Percentiles rank a stretch among this genome's conserved stretches.
Conservation (phyloP, 2,329 filamentous ascomycete species). For the Ophiocordyceps camponoti-floridani region DNA sequence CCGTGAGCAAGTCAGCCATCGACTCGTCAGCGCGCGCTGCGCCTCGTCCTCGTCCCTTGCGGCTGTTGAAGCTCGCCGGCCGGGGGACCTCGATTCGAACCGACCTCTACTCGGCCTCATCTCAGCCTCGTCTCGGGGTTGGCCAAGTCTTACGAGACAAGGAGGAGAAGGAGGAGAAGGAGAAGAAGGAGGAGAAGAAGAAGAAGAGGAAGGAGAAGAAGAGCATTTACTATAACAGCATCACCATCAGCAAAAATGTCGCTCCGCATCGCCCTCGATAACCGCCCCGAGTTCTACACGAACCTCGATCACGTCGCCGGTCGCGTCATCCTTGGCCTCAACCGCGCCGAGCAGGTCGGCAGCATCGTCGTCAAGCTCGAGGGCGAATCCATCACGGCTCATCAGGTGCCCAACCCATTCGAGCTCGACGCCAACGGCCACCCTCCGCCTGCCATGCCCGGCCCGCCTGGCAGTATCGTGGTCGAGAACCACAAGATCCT, state of each 20-base stretch:
- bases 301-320: slow-evolving; percentile 62
- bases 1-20: neutral
- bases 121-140: too few species aligned
- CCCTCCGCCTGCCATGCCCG: slow-evolving; percentile 9
- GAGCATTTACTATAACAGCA: neutral
- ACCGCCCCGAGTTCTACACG: slow-evolving; percentile 55
- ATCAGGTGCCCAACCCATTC: slow-evolving; percentile 31
- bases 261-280: slow-evolving; percentile 47
- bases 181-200: too few species aligned
- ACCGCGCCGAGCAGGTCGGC: slow-evolving; percentile 50
- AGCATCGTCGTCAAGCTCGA: slow-evolving; percentile 71
- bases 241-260: slow-evolving; percentile 30
- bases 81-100: too few species aligned
- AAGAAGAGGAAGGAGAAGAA: too few species aligned
- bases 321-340: slow-evolving; percentile 35
- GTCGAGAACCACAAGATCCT: slow-evolving; percentile 54
- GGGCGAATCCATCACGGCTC: slow-evolving; percentile 54
- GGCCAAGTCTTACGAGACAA: too few species aligned
- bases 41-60: too few species aligned
- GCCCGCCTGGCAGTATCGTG: slow-evolving; percentile 22
- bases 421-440: slow-evolving; percentile 20
- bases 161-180: too few species aligned
- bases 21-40: too few species aligned
- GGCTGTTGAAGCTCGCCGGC: too few species aligned
- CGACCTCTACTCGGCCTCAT: too few species aligned